phyloP scores from a whole-genome alignment of 306 rosid genomes.

The Quercus bicolor region DNA sequence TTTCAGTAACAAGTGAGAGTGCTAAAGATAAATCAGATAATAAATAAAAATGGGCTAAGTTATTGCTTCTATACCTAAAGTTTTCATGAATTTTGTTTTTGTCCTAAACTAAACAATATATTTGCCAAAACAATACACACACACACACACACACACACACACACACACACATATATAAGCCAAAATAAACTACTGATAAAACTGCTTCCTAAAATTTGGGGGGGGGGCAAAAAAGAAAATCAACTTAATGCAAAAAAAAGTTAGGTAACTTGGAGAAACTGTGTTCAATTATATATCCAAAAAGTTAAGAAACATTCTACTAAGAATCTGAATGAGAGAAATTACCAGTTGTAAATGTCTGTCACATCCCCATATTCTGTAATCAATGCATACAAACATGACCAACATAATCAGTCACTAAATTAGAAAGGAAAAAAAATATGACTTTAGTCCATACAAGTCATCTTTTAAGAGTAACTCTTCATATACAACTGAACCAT shows the following conservation, averaged over 20 bases:
- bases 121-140: too few relatives aligned
- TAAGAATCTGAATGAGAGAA: slow-evolving; percentile 15
- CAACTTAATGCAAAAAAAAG: background rate
- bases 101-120: too few relatives aligned
- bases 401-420: slow-evolving; percentile 10
- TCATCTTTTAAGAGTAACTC: background rate
- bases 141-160: too few relatives aligned
- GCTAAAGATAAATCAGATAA: background rate
- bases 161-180: too few relatives aligned
- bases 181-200: too few relatives aligned
- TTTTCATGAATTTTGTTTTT: background rate
- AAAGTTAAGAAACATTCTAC: slow-evolving; percentile 8
- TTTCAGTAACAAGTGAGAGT: background rate
- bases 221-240: background rate
- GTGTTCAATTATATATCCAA: slow-evolving; percentile 3
- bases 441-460: background rate
- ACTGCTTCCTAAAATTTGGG: too few relatives aligned
- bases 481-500: background rate
- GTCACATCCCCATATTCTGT: slow-evolving; percentile 96
- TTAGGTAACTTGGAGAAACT: background rate
- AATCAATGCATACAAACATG: slow-evolving; percentile 12
- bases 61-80: background rate
- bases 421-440: background rate
- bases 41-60: background rate
- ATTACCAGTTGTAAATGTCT: slow-evolving; percentile 87